Conservation (phyloP, 768 basidiomycete species). For the Pulveroboletus sp. region DNA sequence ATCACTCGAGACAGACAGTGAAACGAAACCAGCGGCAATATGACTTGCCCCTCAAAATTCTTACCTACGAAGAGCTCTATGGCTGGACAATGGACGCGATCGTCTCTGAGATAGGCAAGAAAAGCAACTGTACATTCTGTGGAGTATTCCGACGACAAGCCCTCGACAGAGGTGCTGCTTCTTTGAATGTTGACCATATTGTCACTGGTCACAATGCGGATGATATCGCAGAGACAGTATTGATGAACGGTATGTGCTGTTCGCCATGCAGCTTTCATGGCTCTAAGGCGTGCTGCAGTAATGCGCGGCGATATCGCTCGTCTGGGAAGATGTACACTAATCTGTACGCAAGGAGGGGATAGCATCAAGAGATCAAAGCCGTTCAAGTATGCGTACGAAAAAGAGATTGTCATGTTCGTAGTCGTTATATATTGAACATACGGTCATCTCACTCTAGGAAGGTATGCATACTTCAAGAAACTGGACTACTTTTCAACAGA, state of each 20-base stretch:
- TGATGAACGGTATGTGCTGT: slow-evolving; percentile 87
- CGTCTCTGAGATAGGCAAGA: slow-evolving; percentile 89
- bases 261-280: background rate
- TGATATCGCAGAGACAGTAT: slow-evolving; percentile 96
- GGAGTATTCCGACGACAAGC: slow-evolving; percentile 97
- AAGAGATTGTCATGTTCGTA: slow-evolving; percentile 95
- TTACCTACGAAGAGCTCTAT: slow-evolving; percentile 93
- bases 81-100: slow-evolving; percentile 99
- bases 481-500: slow-evolving; percentile 99
- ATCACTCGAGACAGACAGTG: slow-evolving; percentile 63
- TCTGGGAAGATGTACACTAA: slow-evolving; percentile 86
- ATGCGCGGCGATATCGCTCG: slow-evolving; percentile 98
- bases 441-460: slow-evolving; percentile 29
- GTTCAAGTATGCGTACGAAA: slow-evolving; percentile 99
- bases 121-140: slow-evolving; percentile 99
- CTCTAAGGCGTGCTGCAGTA: slow-evolving; percentile 45
- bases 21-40: slow-evolving; percentile 97
- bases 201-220: slow-evolving; percentile 99
- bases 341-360: slow-evolving; percentile 94
- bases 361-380: slow-evolving; percentile 96
- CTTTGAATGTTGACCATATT: slow-evolving; percentile 90
- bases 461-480: slow-evolving; percentile 99
- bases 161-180: slow-evolving; percentile 87
- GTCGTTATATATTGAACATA: background rate
- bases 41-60: slow-evolving; percentile 89